Conservation (phyloP, 1,139 yeast species). For the Candida pseudoviswanathii region DNA sequence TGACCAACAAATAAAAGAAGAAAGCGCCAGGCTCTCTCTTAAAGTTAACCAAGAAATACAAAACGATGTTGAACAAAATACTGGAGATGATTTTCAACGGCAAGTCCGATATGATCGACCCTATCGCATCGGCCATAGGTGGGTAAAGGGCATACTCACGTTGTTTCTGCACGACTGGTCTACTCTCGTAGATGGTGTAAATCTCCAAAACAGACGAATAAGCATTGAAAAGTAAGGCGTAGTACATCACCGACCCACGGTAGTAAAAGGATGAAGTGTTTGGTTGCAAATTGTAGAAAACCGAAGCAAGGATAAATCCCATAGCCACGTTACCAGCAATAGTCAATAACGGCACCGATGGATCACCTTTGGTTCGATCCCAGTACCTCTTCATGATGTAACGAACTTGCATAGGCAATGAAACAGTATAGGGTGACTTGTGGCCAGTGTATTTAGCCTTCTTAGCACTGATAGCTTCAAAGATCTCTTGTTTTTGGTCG, state of each 20-base stretch:
- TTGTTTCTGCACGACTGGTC: conserved; percentile 64
- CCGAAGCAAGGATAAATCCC: conserved; percentile 73
- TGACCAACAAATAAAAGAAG: conserved; percentile 52
- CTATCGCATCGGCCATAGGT: conserved; percentile 68
- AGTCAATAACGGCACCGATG: conserved; percentile 61
- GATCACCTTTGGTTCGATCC: conserved; percentile 66
- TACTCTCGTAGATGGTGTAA: conserved; percentile 54
- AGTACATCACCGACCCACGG: conserved; percentile 59
- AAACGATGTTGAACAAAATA: conserved; percentile 44
- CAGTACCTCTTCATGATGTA: conserved; percentile 63
- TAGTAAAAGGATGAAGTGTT: conserved; percentile 56
- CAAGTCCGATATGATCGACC: conserved; percentile 57
- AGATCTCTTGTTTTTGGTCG: conserved; percentile 20
- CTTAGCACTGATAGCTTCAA: conserved; percentile 56
- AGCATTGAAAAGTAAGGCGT: conserved; percentile 58
- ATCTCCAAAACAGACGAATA: conserved; percentile 61
- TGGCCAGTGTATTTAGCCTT: conserved; percentile 58
- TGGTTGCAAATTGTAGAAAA: conserved; percentile 53
- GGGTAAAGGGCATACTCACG: conserved; percentile 64
- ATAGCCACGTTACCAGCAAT: conserved; percentile 67
- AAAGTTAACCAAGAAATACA: conserved; percentile 61
- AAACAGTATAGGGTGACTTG: conserved; percentile 65
- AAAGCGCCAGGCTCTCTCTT: conserved; percentile 61
- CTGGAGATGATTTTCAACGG: conserved; percentile 53
- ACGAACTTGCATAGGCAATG: conserved; percentile 64